Evolutionary conservation across 2,329 filamentous ascomycete species (phyloP).

Genomic region (Apiospora sp.): DNA sequence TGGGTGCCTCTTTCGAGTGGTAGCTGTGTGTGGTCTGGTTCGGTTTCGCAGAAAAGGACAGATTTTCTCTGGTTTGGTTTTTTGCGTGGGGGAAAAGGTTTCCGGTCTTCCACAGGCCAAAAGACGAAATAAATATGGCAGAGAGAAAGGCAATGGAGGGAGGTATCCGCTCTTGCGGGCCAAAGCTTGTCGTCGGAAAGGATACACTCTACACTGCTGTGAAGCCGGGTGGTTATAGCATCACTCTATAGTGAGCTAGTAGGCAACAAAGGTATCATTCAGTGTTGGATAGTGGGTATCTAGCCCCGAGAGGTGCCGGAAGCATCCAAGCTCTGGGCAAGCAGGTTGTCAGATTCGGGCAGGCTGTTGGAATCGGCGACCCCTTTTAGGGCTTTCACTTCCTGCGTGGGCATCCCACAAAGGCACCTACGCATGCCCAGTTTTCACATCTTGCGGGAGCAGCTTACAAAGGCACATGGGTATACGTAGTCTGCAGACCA

Average conservation of each 20-base stretch:
- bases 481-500: neutral
- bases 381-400: neutral
- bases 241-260: neutral
- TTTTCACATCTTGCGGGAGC: too few species aligned
- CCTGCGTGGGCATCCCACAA: neutral
- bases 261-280: neutral
- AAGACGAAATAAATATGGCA: neutral
- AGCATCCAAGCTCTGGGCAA: neutral
- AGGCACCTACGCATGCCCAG: too few species aligned
- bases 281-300: neutral
- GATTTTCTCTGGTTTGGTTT: neutral
- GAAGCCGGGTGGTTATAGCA: neutral
- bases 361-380: too few species aligned
- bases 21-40: neutral
- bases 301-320: neutral
- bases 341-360: neutral
- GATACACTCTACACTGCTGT: neutral
- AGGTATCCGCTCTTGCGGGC: neutral
- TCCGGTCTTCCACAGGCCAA: neutral
- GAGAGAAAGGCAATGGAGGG: neutral
- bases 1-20: neutral
- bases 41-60: neutral
- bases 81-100: neutral
- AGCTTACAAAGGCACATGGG: neutral
- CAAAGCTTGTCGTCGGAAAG: neutral